phyloP scores from a whole-genome alignment of 2,329 filamentous ascomycete species.

The Penicillium carneum region DNA sequence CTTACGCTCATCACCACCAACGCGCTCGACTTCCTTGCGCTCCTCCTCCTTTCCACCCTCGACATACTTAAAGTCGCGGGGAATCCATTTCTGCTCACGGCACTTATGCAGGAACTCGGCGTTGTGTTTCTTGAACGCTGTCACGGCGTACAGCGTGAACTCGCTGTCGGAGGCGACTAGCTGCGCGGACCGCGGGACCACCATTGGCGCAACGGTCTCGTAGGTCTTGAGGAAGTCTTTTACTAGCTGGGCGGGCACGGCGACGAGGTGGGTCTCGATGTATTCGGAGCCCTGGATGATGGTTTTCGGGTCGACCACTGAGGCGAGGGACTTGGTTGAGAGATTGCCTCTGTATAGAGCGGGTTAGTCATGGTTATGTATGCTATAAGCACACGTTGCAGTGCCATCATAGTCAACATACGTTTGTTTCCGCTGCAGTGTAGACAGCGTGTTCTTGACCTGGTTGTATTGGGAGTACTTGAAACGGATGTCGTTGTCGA shows the following conservation, averaged over 20 bases:
- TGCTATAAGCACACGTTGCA: neutral
- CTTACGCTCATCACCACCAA: conserved; percentile 85
- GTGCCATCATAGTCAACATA: conserved; percentile 52
- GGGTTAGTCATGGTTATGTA: conserved; percentile 9
- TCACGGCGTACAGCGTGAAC: conserved; percentile 85
- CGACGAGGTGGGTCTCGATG: conserved; percentile 92
- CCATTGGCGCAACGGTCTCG: conserved; percentile 87
- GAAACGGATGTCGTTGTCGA: conserved; percentile 93
- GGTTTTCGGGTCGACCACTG: conserved; percentile 80
- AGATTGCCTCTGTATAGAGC: conserved; percentile 76
- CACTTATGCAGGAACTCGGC: conserved; percentile 89
- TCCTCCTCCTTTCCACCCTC: conserved; percentile 91
- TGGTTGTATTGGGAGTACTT: conserved; percentile 95
- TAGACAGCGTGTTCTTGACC: conserved; percentile 81
- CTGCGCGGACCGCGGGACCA: conserved; percentile 85
- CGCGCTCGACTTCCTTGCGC: conserved; percentile 80
- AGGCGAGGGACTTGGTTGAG: conserved; percentile 88
- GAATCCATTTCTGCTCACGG: conserved; percentile 91
- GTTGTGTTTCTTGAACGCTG: conserved; percentile 90
- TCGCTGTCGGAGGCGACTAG: conserved; percentile 87
- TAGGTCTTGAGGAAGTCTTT: conserved; percentile 91
- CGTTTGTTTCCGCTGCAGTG: conserved; percentile 87
- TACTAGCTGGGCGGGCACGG: conserved; percentile 77
- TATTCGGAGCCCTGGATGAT: conserved; percentile 92
- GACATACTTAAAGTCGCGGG: conserved; percentile 90